A percentile compares a stretch with the other conserved stretches of the same genome.
Evolutionary conservation across 768 basidiomycete species (phyloP).

Genomic region (Boletus sensibilis): DNA sequence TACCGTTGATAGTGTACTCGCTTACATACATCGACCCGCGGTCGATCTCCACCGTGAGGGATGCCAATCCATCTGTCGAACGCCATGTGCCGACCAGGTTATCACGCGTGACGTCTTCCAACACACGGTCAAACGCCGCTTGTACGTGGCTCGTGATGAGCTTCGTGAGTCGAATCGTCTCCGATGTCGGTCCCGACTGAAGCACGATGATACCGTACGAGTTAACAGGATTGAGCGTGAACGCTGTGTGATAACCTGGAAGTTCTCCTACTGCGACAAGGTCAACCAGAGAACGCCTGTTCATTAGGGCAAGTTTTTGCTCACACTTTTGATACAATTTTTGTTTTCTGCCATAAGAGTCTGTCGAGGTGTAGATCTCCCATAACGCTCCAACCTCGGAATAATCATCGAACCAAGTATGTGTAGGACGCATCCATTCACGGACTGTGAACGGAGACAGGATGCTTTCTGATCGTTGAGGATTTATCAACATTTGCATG

Average conservation of each 20-base stretch:
- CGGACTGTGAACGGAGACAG: slow-evolving; percentile 36
- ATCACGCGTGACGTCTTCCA: slow-evolving; percentile 26
- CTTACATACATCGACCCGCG: slow-evolving; percentile 29
- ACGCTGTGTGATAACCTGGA: slow-evolving; percentile 40
- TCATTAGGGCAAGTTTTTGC: not conserved
- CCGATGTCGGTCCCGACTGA: slow-evolving; percentile 37
- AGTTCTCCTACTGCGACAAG: slow-evolving; percentile 37
- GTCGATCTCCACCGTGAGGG: slow-evolving; percentile 33
- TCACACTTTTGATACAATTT: slow-evolving; percentile 27
- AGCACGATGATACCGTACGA: slow-evolving; percentile 44
- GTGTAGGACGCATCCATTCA: slow-evolving; percentile 44
- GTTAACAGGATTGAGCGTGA: slow-evolving; percentile 39
- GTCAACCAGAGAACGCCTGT: not conserved
- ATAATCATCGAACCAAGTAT: slow-evolving; percentile 38
- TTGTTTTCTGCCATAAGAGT: slow-evolving; percentile 34
- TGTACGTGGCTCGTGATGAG: slow-evolving; percentile 36
- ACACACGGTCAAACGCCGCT: slow-evolving; percentile 34
- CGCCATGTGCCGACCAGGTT: slow-evolving; percentile 38
- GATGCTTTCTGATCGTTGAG: slow-evolving; percentile 34
- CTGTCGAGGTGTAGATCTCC: slow-evolving; percentile 38
- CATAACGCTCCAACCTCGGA: slow-evolving; percentile 43
- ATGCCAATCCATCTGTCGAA: slow-evolving; percentile 25
- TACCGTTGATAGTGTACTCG: slow-evolving; percentile 33
- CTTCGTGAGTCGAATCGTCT: slow-evolving; percentile 32
- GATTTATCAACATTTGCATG: slow-evolving; percentile 47